Base-by-base conservation (phyloP, 805 yeast genomes). In the Saccharomycopsis babjevae region DNA sequence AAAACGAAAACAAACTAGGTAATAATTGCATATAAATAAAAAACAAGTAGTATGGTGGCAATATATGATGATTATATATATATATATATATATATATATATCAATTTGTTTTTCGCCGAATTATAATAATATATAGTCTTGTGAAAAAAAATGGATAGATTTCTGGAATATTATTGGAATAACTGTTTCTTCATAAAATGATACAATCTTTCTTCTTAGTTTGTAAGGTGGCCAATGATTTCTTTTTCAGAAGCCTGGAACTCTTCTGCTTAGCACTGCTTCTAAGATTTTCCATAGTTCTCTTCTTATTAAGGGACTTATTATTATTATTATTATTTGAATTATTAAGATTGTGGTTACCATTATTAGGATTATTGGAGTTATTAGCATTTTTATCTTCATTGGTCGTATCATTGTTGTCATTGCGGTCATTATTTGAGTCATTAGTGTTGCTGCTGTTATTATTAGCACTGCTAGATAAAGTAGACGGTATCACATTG, bases 161-260 rank as follows among this genome's bases (percentile, higher is more conserved):
- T 32, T 38, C 15, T 34, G 15, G 15, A 34, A 34, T 10, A 16
- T 7, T 38, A 46, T 28, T 39, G 57, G 6, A 22, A 22, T 46
- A 10, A 10, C 28, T 46, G n/a, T 25, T 42, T 57, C 25, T 40
- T 57, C 56, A 63, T 46, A 63, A 57, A 52, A 63, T 63, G 11
- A 61, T 54, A 59, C 65, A 62, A 22, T 50, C 28, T 20, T 63
- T 63, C 55, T 63, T 63, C 42, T 57, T 58, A 20, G 50, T 50
- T 30, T 61, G 57, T 6, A 63, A 42, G 43, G 57, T 61, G 25
- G 62, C 65, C 56, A 58, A 54, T 1, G 65, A 63, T 56, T 61
- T 61, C 57, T 63, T 63, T 38, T 61, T 63, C 32, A 50, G 59
- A 32, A 57, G 52, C 28, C 55, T 36, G 5, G 58, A 50, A 8